Evolutionary conservation across 176 grass and related monocot genomes (phyloP).

Genomic region (Sorghum bicolor): DNA sequence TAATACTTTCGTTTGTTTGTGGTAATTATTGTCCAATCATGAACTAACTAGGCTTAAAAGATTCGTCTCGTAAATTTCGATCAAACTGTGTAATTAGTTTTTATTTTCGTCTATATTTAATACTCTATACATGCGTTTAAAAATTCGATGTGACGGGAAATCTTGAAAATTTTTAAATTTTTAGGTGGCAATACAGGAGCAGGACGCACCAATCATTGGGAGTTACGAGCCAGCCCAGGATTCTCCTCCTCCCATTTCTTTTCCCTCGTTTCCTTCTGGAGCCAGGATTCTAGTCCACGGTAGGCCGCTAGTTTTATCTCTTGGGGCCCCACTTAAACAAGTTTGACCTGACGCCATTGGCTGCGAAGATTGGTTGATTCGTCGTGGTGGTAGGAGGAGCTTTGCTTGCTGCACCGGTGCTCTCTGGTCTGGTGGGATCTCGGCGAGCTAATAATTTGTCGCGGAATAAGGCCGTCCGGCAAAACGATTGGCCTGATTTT

Average conservation of each 20-base stretch:
- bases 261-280: neutral
- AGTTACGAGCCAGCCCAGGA: neutral
- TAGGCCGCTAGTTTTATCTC: neutral
- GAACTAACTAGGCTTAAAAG: too few species aligned
- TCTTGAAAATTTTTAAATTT: too few species aligned
- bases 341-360: constrained; percentile 29
- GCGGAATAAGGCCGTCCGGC: neutral
- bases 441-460: neutral
- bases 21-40: too few species aligned
- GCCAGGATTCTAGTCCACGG: constrained; percentile 15
- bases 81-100: too few species aligned
- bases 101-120: too few species aligned
- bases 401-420: neutral
- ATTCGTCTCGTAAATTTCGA: too few species aligned
- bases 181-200: too few species aligned
- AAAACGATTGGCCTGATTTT: neutral
- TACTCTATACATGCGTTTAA: too few species aligned
- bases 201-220: constrained; percentile 17
- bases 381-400: neutral
- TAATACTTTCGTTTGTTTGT: too few species aligned
- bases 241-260: neutral
- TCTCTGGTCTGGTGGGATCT: neutral
- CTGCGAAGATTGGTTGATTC: neutral
- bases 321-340: neutral
- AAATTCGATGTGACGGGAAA: too few species aligned